phyloP scores from a whole-genome alignment of 331 rosid species.

The Erythrophleum ivorense region DNA sequence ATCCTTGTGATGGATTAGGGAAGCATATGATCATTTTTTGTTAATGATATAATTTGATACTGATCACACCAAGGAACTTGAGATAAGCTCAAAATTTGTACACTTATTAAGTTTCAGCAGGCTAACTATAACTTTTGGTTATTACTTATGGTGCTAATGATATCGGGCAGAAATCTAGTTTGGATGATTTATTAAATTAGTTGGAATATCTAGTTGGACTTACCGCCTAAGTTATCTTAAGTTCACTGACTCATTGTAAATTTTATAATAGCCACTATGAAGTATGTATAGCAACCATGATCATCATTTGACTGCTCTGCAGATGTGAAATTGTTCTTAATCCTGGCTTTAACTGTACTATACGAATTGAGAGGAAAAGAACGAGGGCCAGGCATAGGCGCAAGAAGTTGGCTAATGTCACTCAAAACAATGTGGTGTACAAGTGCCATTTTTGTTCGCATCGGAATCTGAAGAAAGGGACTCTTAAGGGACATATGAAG shows the following conservation, averaged over 20 bases:
- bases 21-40: not conserved
- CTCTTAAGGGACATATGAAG: constrained; percentile 61
- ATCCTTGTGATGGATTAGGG: not conserved
- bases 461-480: constrained; percentile 67
- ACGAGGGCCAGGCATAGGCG: constrained; percentile 46
- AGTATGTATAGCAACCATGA: constrained; percentile 6
- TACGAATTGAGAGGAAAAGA: constrained; percentile 56
- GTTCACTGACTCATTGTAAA: not conserved
- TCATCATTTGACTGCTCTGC: constrained; percentile 37
- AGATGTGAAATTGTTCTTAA: constrained; percentile 80
- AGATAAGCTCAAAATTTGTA: constrained; percentile 1
- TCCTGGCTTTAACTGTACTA: constrained; percentile 69
- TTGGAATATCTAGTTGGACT: not conserved
- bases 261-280: not conserved
- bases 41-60: constrained; percentile 1
- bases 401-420: constrained; percentile 40
- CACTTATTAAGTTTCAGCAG: not conserved
- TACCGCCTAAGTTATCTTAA: not conserved
- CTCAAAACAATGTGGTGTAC: constrained; percentile 62
- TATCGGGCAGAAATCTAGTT: not conserved
- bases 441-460: constrained; percentile 69
- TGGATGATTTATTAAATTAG: not conserved
- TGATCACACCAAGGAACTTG: not conserved
- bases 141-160: not conserved
- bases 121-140: not conserved